Evolutionary conservation across 1,139 yeast genomes (phyloP).

Genomic region (Trichomonascaceae sp.): DNA sequence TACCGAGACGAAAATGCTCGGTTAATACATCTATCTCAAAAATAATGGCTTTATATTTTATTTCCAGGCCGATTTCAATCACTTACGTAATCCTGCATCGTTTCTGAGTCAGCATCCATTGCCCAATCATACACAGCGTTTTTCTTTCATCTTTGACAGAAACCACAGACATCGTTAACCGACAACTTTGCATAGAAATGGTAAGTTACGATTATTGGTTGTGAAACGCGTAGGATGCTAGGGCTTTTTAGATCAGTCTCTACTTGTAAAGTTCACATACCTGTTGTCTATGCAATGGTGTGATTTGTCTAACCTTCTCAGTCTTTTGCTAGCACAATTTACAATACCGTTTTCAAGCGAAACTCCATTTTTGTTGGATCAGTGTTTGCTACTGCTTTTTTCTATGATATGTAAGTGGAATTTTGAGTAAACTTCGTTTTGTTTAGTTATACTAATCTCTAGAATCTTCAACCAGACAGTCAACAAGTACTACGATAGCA

Average conservation of each 20-base stretch:
- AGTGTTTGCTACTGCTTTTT: constrained; percentile 79
- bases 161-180: not conserved
- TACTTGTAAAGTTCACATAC: not conserved
- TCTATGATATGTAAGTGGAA: constrained; percentile 62
- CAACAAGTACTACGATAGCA: constrained; percentile 76
- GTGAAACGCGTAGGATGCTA: not conserved
- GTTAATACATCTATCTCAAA: too few relatives aligned
- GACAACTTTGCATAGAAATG: not conserved
- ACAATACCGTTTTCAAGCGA: constrained; percentile 80
- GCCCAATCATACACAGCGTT: not conserved
- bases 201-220: not conserved
- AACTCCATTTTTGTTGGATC: constrained; percentile 87
- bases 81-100: not conserved
- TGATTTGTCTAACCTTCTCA: constrained; percentile 11
- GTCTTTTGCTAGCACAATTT: constrained; percentile 48
- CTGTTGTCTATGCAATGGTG: not conserved
- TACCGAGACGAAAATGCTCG: too few relatives aligned
- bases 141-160: not conserved
- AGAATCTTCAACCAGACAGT: constrained; percentile 69
- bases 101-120: not conserved
- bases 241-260: not conserved
- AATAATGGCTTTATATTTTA: not conserved
- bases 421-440: not conserved
- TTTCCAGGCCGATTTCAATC: not conserved
- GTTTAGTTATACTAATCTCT: constrained; percentile 16